Evolutionary conservation across 805 yeast species (phyloP).

Genomic region (Barnettozyma botsteinii): DNA sequence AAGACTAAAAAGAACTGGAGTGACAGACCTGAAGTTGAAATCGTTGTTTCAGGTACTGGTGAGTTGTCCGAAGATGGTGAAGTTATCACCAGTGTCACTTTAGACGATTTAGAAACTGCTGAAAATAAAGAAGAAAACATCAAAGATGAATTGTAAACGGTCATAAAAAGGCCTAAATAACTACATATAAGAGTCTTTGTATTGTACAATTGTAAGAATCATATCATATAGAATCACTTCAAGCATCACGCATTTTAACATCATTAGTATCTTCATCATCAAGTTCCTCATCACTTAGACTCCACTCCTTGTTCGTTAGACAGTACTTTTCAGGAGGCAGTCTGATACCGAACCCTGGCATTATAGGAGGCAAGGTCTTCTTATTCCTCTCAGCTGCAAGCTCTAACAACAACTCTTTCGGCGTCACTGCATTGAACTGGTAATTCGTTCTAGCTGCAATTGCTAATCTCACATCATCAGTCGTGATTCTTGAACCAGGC

Average conservation of each 20-base stretch:
- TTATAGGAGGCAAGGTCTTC: slow-evolving; percentile 83
- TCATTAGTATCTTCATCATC: slow-evolving; percentile 2
- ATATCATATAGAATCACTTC: background rate
- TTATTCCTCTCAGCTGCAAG: slow-evolving; percentile 90
- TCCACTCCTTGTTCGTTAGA: slow-evolving; percentile 78
- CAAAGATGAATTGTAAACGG: slow-evolving; percentile 32
- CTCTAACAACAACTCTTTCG: slow-evolving; percentile 85
- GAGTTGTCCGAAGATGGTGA: slow-evolving; percentile 41
- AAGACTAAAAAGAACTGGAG: slow-evolving; percentile 59
- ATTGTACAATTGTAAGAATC: background rate
- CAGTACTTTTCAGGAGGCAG: slow-evolving; percentile 98
- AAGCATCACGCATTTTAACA: slow-evolving; percentile 2
- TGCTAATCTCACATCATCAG: slow-evolving; percentile 89
- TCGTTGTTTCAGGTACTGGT: slow-evolving; percentile 68
- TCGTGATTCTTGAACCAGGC: slow-evolving; percentile 49
- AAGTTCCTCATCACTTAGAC: slow-evolving; percentile 43
- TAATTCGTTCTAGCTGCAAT: slow-evolving; percentile 92
- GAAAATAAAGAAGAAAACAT: slow-evolving; percentile 18
- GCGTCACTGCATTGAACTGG: slow-evolving; percentile 94
- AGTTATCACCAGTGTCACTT: slow-evolving; percentile 19
- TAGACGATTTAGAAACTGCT: slow-evolving; percentile 11
- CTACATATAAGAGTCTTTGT: too few relatives aligned
- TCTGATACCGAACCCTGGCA: slow-evolving; percentile 87
- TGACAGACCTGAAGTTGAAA: slow-evolving; percentile 64
- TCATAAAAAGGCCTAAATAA: background rate